Evolutionary conservation across 257 asterid species (phyloP), one percentile per base, ranked within the genome.

Genomic region (Euphrasia confusa): DNA sequence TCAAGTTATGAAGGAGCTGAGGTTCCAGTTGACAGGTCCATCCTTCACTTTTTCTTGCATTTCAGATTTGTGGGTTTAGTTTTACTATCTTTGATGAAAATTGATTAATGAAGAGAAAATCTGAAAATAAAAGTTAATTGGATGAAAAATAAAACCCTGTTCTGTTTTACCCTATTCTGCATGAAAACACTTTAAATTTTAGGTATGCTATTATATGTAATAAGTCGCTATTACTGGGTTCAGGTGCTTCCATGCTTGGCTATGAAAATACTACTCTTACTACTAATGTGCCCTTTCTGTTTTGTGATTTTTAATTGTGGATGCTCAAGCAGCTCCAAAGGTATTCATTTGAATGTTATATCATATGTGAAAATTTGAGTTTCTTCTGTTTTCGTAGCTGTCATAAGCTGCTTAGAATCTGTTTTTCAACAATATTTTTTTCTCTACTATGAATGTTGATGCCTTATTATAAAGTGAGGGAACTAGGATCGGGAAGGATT

Each of bases 1-100:
- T 85, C 99, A 17, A 82, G 97, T 66, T 85, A 81, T 75, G 72
- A 92, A 76, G 97, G 99, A 65, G 99, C 99, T 45, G 97, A 89
- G 81, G 78, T 89, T 76, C 96, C 94, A 0, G 73, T 79, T 59
- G 84, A 76, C 82, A 79, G 94, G 98, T 82, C 61, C 40, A 18
- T 44, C 68, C 61, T 60, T 42, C 57, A 39, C 62, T 59, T 66
- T 54, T 47, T 57, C 67, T 48, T 71, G 44, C 50, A 39, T 30
- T 59, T 61, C 17, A 30, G 27, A 32, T 28, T 39, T 52, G 10
- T 26, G 2, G 28, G 54, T 61, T n/a, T 64, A 13, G 40, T 67
- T 47, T 58, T 55, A 24, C 59, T 44, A 54, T 75, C 60, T 49
- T 53, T 61, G 39, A 27, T 21, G 55, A 53, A 42, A 63, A 26